Conservation (phyloP, 371 early-diverging fungal genomes). For the Nematocida sp. region DNA sequence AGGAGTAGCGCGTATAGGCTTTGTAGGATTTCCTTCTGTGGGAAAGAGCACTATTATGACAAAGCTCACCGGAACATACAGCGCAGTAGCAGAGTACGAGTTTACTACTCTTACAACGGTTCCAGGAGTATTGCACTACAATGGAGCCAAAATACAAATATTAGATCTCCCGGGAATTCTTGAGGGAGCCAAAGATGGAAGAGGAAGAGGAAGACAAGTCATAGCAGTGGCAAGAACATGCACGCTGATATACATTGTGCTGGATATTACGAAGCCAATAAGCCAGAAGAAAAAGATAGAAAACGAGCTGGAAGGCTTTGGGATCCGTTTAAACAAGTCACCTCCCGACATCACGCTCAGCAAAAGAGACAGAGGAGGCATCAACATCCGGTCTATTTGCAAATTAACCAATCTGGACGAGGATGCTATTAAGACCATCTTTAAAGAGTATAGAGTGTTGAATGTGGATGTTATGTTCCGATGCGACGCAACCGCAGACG, state of each 20-base stretch:
- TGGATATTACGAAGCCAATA: constrained; percentile 90
- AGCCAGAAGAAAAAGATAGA: constrained; percentile 80
- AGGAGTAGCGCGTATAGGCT: constrained; percentile 92
- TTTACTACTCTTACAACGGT: constrained; percentile 87
- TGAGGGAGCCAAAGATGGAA: constrained; percentile 96
- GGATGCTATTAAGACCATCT: constrained; percentile 80
- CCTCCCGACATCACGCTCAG: constrained; percentile 78
- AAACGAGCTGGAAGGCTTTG: constrained; percentile 91
- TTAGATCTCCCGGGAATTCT: constrained; percentile 87
- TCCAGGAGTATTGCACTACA: constrained; percentile 90
- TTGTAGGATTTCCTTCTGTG: constrained; percentile 90
- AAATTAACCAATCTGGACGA: constrained; percentile 74
- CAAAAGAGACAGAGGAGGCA: constrained; percentile 95
- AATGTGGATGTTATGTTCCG: constrained; percentile 92
- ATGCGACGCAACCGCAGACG: constrained; percentile 79
- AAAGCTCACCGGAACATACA: constrained; percentile 85
- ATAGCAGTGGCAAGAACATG: constrained; percentile 92
- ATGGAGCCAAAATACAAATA: constrained; percentile 90
- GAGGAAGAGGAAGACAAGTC: constrained; percentile 91
- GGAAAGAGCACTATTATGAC: constrained; percentile 90
- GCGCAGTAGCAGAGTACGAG: constrained; percentile 85
- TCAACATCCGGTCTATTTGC: constrained; percentile 74
- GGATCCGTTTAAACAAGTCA: constrained; percentile 83
- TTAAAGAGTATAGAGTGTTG: constrained; percentile 90
- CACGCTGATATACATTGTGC: constrained; percentile 83